A percentile compares a stretch with the other conserved stretches of the same genome.
These are phyloP conservation scores for Arbutus unedo DNA, from an alignment of 148 eudicot species.

Conservation along the genomic window DNA sequence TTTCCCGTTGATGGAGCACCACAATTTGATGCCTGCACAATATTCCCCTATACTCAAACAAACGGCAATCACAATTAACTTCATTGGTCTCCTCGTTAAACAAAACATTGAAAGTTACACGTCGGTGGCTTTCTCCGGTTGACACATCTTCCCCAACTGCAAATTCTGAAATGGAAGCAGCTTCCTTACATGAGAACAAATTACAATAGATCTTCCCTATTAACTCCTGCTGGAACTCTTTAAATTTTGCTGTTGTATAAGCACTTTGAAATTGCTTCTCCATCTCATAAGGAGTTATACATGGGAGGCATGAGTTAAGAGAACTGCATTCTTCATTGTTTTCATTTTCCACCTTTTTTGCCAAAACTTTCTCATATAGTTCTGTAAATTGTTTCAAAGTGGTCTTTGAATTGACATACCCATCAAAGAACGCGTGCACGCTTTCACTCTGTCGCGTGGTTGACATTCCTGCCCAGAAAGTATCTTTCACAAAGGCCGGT, in stretches of 20 bases:
- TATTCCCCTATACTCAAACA: constrained; percentile 12
- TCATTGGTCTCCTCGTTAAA: background rate
- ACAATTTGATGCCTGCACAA: constrained; percentile 5
- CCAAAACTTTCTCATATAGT: background rate
- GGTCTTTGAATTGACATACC: constrained; percentile 1
- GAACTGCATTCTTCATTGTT: background rate
- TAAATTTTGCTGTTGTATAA: background rate
- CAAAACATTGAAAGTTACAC: background rate
- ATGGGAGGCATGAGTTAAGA: background rate
- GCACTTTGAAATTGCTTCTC: constrained; percentile 7
- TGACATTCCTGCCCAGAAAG: constrained; percentile 13
- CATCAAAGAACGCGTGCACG: background rate
- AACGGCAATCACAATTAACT: background rate
- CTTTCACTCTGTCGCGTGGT: background rate
- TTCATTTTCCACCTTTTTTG: background rate
- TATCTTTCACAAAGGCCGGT: background rate
- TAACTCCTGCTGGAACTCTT: background rate
- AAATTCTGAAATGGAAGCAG: background rate
- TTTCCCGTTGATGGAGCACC: background rate
- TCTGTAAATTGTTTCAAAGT: constrained; percentile 4
- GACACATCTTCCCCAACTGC: background rate
- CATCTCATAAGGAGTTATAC: background rate
- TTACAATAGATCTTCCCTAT: background rate
- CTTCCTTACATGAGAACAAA: background rate
- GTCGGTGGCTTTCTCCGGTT: background rate